Evolutionary conservation across 2,329 filamentous ascomycete species (phyloP), one percentile per base, ranked within the genome.

Genomic region (Xylariaceae sp.): DNA sequence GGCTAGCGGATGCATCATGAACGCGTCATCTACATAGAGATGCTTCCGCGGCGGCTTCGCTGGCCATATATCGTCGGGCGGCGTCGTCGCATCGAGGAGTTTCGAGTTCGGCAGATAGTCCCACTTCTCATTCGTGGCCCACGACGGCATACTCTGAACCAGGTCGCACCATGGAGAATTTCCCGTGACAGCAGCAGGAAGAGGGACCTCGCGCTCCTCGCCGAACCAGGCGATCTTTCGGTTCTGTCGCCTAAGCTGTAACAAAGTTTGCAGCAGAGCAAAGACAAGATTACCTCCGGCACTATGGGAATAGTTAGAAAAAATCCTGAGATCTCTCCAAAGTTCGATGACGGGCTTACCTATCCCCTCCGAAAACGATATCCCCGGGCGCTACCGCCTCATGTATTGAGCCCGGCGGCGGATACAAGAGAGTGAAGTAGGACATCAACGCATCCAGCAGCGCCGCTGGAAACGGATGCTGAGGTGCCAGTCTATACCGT

Each of bases 161-260:
- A 89, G 65, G 60, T 93, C 87, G 6, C 82, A 58, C 86, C 86
- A 91, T 3, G 85, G 82, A 1, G 79, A 84, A 50, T 74, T 76
- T 29, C 77, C 64, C 3, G 81, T 74, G 0, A 80, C 63, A 31
- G 79, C 86, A 0, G 78, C 85, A 0, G 87, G 86, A 0, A 90
- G 64, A 0, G 82, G 83, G 0, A 89, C 63, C 1, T 69, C 59
- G 18, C 82, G 73, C 4, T 68, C 56, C 38, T 68, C 57, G 31
- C 81, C 82, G 53, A 85, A 72, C 74, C 84, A 89, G 3, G 55
- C 47, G 19, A 89, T 65, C 2, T 61, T 73, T 2, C 67, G 45
- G 46, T 62, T 55, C 48, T 67, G 62, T 39, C 72, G 66, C 30
- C 64, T 62, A 12, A 90, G 66, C 42, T 89, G 77, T 2, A 90